Evolutionary conservation across 2,329 filamentous ascomycete genomes (phyloP).

Genomic region (Fusarium tricinctum): DNA sequence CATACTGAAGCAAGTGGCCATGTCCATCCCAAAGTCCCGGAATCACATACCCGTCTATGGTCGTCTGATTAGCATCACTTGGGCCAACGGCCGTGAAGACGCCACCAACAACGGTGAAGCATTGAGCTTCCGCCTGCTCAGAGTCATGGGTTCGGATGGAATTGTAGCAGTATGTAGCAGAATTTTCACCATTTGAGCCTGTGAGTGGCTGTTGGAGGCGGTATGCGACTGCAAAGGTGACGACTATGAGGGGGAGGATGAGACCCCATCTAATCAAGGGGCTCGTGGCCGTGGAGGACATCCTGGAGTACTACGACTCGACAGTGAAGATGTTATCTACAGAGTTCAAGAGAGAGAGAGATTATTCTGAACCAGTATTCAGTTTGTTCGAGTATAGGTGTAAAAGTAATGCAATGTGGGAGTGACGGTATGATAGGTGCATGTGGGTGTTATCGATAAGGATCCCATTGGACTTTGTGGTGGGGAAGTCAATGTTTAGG

Average conservation of each 20-base stretch:
- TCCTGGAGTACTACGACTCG: slow-evolving; percentile 1
- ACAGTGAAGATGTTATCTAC: background rate
- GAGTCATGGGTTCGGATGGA: slow-evolving; percentile 56
- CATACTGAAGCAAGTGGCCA: slow-evolving; percentile 75
- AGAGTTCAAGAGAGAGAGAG: background rate
- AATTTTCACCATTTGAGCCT: slow-evolving; percentile 9
- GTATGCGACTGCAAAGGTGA: slow-evolving; percentile 54
- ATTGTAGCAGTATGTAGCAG: slow-evolving; percentile 58
- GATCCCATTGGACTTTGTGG: slow-evolving; percentile 2
- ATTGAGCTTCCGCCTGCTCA: slow-evolving; percentile 59
- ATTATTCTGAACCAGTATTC: background rate
- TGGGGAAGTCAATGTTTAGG: slow-evolving; percentile 13
- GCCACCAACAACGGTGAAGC: slow-evolving; percentile 69
- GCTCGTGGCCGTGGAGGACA: slow-evolving; percentile 22
- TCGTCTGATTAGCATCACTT: slow-evolving; percentile 44
- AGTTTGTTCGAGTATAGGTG: background rate
- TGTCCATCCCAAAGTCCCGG: slow-evolving; percentile 80
- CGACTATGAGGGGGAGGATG: slow-evolving; percentile 50
- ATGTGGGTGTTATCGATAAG: slow-evolving; percentile 43
- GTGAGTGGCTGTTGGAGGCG: slow-evolving; percentile 48
- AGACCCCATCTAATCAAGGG: slow-evolving; percentile 50
- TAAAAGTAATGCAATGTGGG: slow-evolving; percentile 13
- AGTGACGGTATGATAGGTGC: slow-evolving; percentile 19
- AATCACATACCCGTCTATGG: slow-evolving; percentile 66
- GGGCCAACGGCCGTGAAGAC: slow-evolving; percentile 64